Percentiles rank a stretch among this genome's conserved stretches.
Conservation (phyloP, 805 yeast genomes). For the Ogataea siamensis region DNA sequence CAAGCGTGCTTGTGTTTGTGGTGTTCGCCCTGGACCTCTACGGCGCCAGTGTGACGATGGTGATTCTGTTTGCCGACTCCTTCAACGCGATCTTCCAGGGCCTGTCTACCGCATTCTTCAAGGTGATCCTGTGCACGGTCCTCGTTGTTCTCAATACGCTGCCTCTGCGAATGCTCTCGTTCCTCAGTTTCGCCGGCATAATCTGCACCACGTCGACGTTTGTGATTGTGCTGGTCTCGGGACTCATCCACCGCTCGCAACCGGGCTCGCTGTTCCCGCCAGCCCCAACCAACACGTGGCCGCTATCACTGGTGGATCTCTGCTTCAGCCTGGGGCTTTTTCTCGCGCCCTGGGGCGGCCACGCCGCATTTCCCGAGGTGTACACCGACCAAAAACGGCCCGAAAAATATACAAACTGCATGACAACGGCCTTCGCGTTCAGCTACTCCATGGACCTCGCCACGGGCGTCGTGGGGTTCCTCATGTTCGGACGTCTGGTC, state of each 20-base stretch:
- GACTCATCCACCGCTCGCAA: slow-evolving; percentile 52
- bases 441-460: slow-evolving; percentile 59
- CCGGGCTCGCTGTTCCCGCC: slow-evolving; percentile 76
- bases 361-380: slow-evolving; percentile 74
- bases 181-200: slow-evolving; percentile 70
- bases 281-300: slow-evolving; percentile 68
- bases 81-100: slow-evolving; percentile 48
- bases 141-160: slow-evolving; percentile 54
- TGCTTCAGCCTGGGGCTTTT: slow-evolving; percentile 64
- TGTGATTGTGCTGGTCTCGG: slow-evolving; percentile 55
- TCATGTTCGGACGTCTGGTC: slow-evolving; percentile 52
- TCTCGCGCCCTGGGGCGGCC: slow-evolving; percentile 85
- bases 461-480: slow-evolving; percentile 65
- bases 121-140: slow-evolving; percentile 37
- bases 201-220: slow-evolving; percentile 67
- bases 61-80: slow-evolving; percentile 60
- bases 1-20: slow-evolving; percentile 43
- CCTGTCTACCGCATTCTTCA: slow-evolving; percentile 39
- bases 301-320: slow-evolving; percentile 48
- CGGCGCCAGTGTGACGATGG: slow-evolving; percentile 61
- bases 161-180: slow-evolving; percentile 70
- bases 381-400: slow-evolving; percentile 73
- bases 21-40: slow-evolving; percentile 55
- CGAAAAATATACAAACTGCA: slow-evolving; percentile 49
- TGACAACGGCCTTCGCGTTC: slow-evolving; percentile 56